These are phyloP conservation scores for Calamus simplicifolius DNA, from an alignment of 176 grass and related monocot species.

Conservation along the genomic window DNA sequence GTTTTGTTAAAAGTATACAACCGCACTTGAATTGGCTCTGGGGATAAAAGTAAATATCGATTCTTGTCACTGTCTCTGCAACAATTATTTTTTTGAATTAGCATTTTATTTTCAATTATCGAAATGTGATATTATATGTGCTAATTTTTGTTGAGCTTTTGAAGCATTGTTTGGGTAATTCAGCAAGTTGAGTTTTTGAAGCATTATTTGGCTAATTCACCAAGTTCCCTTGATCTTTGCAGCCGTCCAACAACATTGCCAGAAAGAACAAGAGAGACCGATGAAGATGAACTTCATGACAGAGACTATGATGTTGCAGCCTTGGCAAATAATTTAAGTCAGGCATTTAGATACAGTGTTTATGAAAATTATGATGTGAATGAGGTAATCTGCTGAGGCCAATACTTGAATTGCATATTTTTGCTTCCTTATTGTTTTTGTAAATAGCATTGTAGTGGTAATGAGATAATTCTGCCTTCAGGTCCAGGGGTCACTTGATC, in stretches of 20 bases:
- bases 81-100: too few relatives aligned
- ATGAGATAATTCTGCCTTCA: conserved; percentile 3
- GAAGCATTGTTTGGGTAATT: too few relatives aligned
- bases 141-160: too few relatives aligned
- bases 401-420: neutral
- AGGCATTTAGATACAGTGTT: conserved; percentile 8
- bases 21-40: too few relatives aligned
- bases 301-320: conserved; percentile 7
- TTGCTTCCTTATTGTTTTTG: neutral
- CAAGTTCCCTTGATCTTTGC: neutral
- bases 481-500: conserved; percentile 12
- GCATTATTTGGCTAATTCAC: too few relatives aligned
- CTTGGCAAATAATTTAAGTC: conserved; percentile 15
- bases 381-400: conserved; percentile 1
- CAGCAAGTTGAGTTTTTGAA: too few relatives aligned
- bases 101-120: too few relatives aligned
- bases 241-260: conserved; percentile 19
- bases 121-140: too few relatives aligned
- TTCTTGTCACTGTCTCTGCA: too few relatives aligned
- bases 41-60: too few relatives aligned
- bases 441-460: neutral
- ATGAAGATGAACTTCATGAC: conserved; percentile 16
- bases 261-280: conserved; percentile 24
- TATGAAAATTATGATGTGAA: neutral
- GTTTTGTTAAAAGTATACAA: too few relatives aligned